A percentile compares a stretch with the other conserved stretches of the same genome.
Evolutionary conservation across 257 asterid species (phyloP).

Genomic region (Fraxinus excelsior): DNA sequence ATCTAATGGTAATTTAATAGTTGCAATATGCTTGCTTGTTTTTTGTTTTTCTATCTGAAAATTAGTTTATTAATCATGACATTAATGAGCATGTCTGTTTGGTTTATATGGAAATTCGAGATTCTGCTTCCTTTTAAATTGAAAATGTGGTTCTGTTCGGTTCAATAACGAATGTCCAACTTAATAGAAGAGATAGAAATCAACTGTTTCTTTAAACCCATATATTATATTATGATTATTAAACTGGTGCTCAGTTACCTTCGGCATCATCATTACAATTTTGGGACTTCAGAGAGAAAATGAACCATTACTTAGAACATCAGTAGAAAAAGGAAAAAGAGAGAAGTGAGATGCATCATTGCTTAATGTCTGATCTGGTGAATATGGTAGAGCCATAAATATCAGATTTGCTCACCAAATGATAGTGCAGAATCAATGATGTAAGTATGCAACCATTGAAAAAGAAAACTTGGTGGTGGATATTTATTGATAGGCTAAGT

Average conservation of each 20-base stretch:
- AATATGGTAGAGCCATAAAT: background rate
- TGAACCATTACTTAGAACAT: background rate
- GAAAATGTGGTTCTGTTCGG: background rate
- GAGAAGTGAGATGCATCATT: background rate
- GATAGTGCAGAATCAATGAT: background rate
- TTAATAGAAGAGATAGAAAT: background rate
- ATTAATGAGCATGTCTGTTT: background rate
- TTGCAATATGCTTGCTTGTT: background rate
- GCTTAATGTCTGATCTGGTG: background rate
- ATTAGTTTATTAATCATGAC: background rate
- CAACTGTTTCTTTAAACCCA: background rate
- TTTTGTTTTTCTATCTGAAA: background rate
- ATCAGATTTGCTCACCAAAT: background rate
- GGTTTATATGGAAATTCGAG: background rate
- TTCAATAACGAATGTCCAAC: background rate
- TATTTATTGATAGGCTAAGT: background rate
- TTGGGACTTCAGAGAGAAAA: background rate
- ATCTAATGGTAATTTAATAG: background rate
- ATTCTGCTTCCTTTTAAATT: background rate
- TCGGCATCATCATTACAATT: background rate
- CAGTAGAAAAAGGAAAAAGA: background rate
- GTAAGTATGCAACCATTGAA: background rate
- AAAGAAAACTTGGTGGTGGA: background rate
- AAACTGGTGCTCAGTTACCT: constrained; percentile 1
- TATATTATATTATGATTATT: background rate